Evolutionary conservation across 306 rosid genomes (phyloP).

Genomic region (Casuarina cunninghamiana): DNA sequence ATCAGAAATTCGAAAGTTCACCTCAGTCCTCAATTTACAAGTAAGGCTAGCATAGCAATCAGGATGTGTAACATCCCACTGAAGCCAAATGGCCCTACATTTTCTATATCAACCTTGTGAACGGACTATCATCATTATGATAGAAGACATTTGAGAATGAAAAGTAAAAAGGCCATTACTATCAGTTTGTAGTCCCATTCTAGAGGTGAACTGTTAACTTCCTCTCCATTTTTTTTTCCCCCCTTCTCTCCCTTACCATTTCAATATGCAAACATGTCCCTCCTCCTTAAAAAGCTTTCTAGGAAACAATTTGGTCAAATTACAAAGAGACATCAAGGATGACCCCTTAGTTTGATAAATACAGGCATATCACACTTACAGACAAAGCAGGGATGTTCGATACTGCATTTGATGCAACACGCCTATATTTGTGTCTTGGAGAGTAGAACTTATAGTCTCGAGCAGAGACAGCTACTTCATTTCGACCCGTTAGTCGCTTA

Average conservation of each 20-base stretch:
- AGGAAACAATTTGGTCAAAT: slow-evolving; percentile 17
- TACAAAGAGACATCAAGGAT: slow-evolving; percentile 21
- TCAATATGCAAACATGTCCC: not conserved
- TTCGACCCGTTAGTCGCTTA: slow-evolving; percentile 87
- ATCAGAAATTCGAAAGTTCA: slow-evolving; percentile 17
- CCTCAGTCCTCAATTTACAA: slow-evolving; percentile 10
- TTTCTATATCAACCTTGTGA: slow-evolving; percentile 3
- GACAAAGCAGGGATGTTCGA: slow-evolving; percentile 62
- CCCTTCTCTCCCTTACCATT: too few species aligned
- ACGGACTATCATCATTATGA: slow-evolving; percentile 2
- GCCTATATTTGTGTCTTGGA: slow-evolving; percentile 92
- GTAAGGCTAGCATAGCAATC: slow-evolving; percentile 13
- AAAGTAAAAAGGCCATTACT: not conserved
- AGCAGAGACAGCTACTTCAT: slow-evolving; percentile 72
- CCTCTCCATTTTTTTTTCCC: not conserved
- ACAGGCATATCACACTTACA: slow-evolving; percentile 52
- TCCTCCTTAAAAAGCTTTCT: not conserved
- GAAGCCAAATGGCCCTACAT: slow-evolving; percentile 5
- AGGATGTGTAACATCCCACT: slow-evolving; percentile 22
- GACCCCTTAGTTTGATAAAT: slow-evolving; percentile 23
- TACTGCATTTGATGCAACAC: slow-evolving; percentile 57
- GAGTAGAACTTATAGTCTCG: slow-evolving; percentile 84
- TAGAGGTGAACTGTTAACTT: not conserved
- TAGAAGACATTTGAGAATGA: not conserved
- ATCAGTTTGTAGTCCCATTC: not conserved